Evolutionary conservation across 1,139 yeast genomes (phyloP).

Genomic region (Kluyveromyces sp.): DNA sequence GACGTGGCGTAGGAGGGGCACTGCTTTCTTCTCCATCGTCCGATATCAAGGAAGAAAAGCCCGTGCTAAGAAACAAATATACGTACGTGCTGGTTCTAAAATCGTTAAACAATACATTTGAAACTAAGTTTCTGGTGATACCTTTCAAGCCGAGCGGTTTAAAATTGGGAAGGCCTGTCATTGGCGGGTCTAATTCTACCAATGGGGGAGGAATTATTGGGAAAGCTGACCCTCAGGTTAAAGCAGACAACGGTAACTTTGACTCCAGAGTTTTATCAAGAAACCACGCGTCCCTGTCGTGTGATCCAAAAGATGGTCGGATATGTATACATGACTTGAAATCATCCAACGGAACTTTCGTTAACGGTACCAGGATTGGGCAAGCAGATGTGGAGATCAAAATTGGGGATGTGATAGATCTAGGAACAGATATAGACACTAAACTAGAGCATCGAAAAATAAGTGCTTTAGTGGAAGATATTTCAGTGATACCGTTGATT

Average conservation of each 20-base stretch:
- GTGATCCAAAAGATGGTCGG: conserved; percentile 59
- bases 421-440: conserved; percentile 88
- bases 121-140: conserved; percentile 67
- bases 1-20: no score
- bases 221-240: conserved; percentile 27
- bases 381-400: conserved; percentile 51
- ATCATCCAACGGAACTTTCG: conserved; percentile 90
- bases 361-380: conserved; percentile 66
- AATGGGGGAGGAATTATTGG: conserved; percentile 35
- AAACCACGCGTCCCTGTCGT: conserved; percentile 86
- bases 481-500: conserved; percentile 48
- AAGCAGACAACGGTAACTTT: conserved; percentile 81
- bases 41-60: neutral
- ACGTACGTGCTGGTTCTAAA: conserved; percentile 53
- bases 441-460: conserved; percentile 78
- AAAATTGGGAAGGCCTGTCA: conserved; percentile 75
- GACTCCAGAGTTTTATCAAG: conserved; percentile 90
- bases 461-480: conserved; percentile 69
- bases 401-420: conserved; percentile 71
- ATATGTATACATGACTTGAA: conserved; percentile 79
- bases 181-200: conserved; percentile 45
- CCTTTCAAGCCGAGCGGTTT: conserved; percentile 80
- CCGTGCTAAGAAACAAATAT: conserved; percentile 26
- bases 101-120: conserved; percentile 78
- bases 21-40: neutral